phyloP scores from a whole-genome alignment of 169 alveolate species.

The Plasmodium ovale region DNA sequence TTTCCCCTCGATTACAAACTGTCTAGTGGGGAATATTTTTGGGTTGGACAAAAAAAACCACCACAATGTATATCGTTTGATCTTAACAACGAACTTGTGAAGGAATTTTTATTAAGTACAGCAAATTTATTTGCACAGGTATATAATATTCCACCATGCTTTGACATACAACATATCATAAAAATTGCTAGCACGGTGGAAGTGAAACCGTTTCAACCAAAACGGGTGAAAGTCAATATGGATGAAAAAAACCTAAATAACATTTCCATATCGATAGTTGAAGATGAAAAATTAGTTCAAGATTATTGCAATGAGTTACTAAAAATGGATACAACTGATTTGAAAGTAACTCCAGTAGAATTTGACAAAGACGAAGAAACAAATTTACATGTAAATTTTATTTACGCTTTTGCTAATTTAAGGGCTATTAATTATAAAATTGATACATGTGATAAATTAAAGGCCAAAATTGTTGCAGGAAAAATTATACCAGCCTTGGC shows the following conservation, averaged over 20 bases:
- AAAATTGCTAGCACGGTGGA: slow-evolving; percentile 72
- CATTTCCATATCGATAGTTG: slow-evolving; percentile 75
- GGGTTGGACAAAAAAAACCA: slow-evolving; percentile 99
- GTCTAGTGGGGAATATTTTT: slow-evolving; percentile 96
- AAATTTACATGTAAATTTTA: slow-evolving; percentile 98
- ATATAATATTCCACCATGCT: slow-evolving; percentile 81
- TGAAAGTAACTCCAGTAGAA: slow-evolving; percentile 74
- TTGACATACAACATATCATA: slow-evolving; percentile 72
- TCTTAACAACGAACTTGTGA: slow-evolving; percentile 88
- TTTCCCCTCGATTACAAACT: slow-evolving; percentile 97
- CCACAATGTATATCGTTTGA: slow-evolving; percentile 95
- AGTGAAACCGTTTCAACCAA: slow-evolving; percentile 80
- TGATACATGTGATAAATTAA: slow-evolving; percentile 91
- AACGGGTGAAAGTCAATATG: slow-evolving; percentile 84
- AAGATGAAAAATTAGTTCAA: slow-evolving; percentile 37
- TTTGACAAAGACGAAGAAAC: slow-evolving; percentile 99
- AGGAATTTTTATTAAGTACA: slow-evolving; percentile 91
- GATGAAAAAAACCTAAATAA: slow-evolving; percentile 89
- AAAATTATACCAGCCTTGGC: slow-evolving; percentile 99
- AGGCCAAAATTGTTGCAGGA: slow-evolving; percentile 99
- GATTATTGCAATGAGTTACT: slow-evolving; percentile 55
- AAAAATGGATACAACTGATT: neutral
- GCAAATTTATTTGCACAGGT: slow-evolving; percentile 93
- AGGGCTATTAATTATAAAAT: slow-evolving; percentile 98
- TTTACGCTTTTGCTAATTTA: slow-evolving; percentile 96